Base-by-base conservation (phyloP, 441 rosid species). In the Gossypium lobatum region DNA sequence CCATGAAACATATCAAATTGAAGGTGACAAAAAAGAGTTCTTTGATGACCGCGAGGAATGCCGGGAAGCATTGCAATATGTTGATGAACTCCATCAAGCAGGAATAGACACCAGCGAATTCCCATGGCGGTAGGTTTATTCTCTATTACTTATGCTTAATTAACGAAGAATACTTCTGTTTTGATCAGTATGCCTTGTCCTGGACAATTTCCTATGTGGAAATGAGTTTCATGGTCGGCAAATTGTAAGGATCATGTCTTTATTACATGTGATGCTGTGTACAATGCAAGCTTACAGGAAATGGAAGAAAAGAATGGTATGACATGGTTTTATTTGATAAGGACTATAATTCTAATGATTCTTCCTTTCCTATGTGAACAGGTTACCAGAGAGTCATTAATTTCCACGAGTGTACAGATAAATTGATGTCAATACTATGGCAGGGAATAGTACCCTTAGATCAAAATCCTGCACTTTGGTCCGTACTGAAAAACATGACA, bases 21-120 rank as follows among this genome's bases (percentile, higher is more conserved):
- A 86, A 82, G 95, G 97, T 14, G 96, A 89, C 79, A 91, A 87
- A 76, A 87, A 80, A 39, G 93, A 95, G 82, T 90, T 87, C 69
- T 93, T 83, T 83, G 97, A 93, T 78, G 99, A 95, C 69, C 75
- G 97, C 45, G 97, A 93, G 71, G 98, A 91, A 79, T 91, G 99
- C 61, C 83, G 93, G 55, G 95, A 93, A 83, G 97, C 99, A 80
- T 81, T 90, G 85, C 97, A 93, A 75, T 88, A 85, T 65, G 98
- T 91, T 28, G 99, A 93, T 72, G 94, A 92, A 82, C 97, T 93
- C 77, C 99, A 91, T 82, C 93, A 80, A 86, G 89, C 98, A 70
- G 99, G 99, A 82, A 90, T 95, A 73, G 97, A 90, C 82, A 91
- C 96, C 1, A 91, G 97, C 77, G 99, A 95, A 86, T 90, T 95